phyloP scores from a whole-genome alignment of 345 rosid species.

The Pugionium cornutum region DNA sequence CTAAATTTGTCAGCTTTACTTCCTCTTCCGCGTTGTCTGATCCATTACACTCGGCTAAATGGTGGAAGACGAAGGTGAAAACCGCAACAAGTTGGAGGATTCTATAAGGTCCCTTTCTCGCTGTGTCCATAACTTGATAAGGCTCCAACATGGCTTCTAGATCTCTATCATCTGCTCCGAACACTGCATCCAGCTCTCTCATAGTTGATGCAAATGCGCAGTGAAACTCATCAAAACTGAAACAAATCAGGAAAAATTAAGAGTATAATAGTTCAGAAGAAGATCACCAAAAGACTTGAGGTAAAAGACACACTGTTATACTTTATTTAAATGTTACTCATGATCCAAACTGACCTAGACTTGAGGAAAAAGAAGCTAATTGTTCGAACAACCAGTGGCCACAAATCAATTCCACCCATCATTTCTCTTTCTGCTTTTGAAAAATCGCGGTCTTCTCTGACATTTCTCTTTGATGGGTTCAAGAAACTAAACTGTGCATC shows the following conservation, averaged over 20 bases:
- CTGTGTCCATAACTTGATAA: constrained; percentile 59
- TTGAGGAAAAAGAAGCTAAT: constrained; percentile 68
- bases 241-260: constrained; percentile 4
- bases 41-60: constrained; percentile 42
- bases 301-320: not conserved
- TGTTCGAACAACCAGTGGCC: constrained; percentile 69
- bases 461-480: constrained; percentile 54
- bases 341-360: constrained; percentile 55
- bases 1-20: constrained; percentile 41
- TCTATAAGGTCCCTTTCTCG: constrained; percentile 68
- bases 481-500: constrained; percentile 59
- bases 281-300: constrained; percentile 7
- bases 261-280: not conserved
- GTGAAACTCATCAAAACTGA: constrained; percentile 69
- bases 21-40: constrained; percentile 35
- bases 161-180: constrained; percentile 54
- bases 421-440: constrained; percentile 39
- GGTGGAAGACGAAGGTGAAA: constrained; percentile 61
- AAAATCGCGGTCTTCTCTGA: constrained; percentile 15
- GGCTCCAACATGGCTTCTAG: constrained; percentile 56
- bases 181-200: constrained; percentile 55
- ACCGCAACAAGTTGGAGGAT: constrained; percentile 66
- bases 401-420: constrained; percentile 42
- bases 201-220: constrained; percentile 62
- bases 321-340: not conserved